Conservation (phyloP, 2,329 filamentous ascomycete species). For the Didymella glomerata region DNA sequence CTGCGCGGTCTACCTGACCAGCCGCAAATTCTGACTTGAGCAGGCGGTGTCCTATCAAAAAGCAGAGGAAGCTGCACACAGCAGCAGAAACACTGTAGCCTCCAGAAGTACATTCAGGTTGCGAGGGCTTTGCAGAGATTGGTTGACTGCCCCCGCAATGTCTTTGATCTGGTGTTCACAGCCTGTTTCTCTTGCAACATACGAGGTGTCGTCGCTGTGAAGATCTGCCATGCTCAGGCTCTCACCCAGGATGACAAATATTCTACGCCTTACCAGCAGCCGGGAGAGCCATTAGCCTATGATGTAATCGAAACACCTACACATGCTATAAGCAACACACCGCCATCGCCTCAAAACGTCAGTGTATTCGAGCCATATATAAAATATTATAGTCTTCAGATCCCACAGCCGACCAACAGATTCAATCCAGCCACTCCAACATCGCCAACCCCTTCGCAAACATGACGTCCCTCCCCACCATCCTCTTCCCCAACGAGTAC, state of each 20-base stretch:
- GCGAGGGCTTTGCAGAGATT: too few relatives aligned
- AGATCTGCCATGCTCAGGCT: neutral
- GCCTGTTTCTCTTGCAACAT: too few relatives aligned
- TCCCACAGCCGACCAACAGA: neutral
- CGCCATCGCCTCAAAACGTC: neutral
- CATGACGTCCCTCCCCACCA: slow-evolving; percentile 24
- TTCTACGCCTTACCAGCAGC: neutral
- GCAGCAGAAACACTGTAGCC: too few relatives aligned
- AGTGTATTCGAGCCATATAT: neutral
- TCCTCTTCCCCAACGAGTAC: slow-evolving; percentile 45
- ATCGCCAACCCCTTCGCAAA: neutral
- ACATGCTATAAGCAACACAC: neutral
- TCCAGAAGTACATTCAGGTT: too few relatives aligned
- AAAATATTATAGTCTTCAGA: neutral
- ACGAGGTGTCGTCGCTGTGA: neutral
- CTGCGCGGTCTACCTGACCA: neutral
- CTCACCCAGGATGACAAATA: slow-evolving; percentile 8
- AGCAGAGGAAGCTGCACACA: too few relatives aligned
- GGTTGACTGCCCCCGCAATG: too few relatives aligned
- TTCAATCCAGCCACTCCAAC: neutral
- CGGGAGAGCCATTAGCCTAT: slow-evolving; percentile 10
- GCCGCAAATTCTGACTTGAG: neutral
- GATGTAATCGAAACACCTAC: slow-evolving; percentile 9
- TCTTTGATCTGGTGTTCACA: too few relatives aligned
- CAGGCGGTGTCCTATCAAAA: neutral